phyloP scores from a whole-genome alignment of 208 protist species.

The Crithidia expoeki region DNA sequence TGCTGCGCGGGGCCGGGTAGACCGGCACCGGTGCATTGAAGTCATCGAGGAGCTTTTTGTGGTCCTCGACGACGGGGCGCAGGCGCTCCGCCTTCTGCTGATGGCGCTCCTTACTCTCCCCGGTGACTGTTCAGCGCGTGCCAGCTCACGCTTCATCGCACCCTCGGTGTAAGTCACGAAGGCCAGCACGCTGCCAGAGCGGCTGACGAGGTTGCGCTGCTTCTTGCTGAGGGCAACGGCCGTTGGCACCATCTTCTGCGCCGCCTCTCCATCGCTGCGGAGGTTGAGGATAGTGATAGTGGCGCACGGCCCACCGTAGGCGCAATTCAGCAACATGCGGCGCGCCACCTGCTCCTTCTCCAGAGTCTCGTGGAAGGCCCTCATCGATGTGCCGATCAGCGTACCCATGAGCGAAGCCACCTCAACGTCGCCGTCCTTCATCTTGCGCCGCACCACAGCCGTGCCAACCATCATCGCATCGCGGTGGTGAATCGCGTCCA shows the following conservation, averaged over 20 bases:
- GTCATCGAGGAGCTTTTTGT: conserved; percentile 39
- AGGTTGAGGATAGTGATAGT: conserved; percentile 44
- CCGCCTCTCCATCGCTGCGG: conserved; percentile 31
- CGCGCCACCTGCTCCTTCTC: conserved; percentile 29
- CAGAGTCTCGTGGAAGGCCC: conserved; percentile 37
- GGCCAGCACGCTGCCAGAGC: conserved; percentile 38
- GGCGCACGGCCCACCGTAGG: conserved; percentile 45
- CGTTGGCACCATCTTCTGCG: conserved; percentile 35
- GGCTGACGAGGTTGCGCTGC: conserved; percentile 42
- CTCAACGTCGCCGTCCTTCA: conserved; percentile 38
- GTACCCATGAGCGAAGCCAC: conserved; percentile 41
- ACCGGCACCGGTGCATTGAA: conserved; percentile 34
- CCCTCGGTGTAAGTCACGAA: conserved; percentile 45
- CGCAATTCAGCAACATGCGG: conserved; percentile 31
- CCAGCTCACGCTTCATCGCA: conserved; percentile 35
- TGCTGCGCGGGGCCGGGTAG: conserved; percentile 19
- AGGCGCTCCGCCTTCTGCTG: conserved; percentile 40
- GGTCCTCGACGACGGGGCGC: conserved; percentile 37
- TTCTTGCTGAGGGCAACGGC: conserved; percentile 38
- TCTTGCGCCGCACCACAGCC: conserved; percentile 33
- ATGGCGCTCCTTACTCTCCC: conserved; percentile 26
- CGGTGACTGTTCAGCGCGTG: conserved; percentile 11
- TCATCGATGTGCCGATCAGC: conserved; percentile 31
- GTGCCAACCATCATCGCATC: conserved; percentile 40
- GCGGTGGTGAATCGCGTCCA: conserved; percentile 21